Base-by-base conservation (phyloP, 116 monocot species). In the Posidonia oceanica region DNA sequence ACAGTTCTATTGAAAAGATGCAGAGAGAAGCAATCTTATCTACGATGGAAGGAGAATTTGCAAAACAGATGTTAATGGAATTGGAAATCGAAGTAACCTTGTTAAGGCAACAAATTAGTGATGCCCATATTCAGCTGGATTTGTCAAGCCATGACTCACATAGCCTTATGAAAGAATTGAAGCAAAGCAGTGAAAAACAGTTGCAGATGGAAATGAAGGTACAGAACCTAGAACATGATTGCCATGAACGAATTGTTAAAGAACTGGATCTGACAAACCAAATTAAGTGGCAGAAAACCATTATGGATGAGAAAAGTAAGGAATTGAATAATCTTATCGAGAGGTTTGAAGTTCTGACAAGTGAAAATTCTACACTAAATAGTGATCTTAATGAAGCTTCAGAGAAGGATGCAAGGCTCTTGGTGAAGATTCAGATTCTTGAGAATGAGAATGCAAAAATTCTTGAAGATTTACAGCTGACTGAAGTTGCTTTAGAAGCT, bases 1-100 rank as follows among this genome's bases (percentile, higher is more conserved):
- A 5, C 36, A 16, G 20, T 37, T 61, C 73, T 7, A 20, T 87
- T 75, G 77, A 80, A 36, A 76, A 76, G 67, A 23, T 83, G 53
- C 76, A 61, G 66, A 72, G 69, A 57, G 77, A 85, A 41, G 38
- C 73, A 16, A 68, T 75, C 76, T 69, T 87, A 59, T 61, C 63
- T 22, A 73, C 40, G 59, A 63, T 87, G 53, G 83, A 85, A 7
- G 8, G 62, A 36, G 80, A 78, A 63, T 36, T 83, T 57, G 70
- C 66, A 67, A 67, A 59, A 48, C 52, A 72, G 44, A 17, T 67
- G 23, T 59, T 67, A 15, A n/a, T 58, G 29, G 72, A 77, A 16
- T 22, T 55, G 63, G 71, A 77, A 40, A 44, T 21, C 59, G 72
- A 77, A 17, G 17, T 59, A 21, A 39, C 1, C 23, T 36, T 76